Evolutionary conservation across 2,329 filamentous ascomycete species (phyloP).

Genomic region (Stenocarpella maydis): DNA sequence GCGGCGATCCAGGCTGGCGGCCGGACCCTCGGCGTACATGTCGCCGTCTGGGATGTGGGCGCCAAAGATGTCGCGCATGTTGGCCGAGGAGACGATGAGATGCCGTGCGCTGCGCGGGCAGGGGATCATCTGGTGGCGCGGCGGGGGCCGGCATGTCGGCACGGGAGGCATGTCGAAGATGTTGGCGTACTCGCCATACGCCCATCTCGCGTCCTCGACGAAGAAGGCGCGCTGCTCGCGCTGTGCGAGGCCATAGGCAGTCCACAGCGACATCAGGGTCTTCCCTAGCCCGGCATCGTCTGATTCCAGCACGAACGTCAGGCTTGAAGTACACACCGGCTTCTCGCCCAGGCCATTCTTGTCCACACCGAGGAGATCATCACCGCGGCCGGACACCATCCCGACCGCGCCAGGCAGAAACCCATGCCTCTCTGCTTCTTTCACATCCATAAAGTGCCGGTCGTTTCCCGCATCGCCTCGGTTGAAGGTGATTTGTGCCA

Average conservation of each 20-base stretch:
- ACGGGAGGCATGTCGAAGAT: slow-evolving; percentile 75
- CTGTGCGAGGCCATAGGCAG: slow-evolving; percentile 80
- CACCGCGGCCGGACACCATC: slow-evolving; percentile 43
- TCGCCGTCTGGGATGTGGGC: slow-evolving; percentile 42
- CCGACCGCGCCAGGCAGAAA: slow-evolving; percentile 61
- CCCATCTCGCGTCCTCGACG: slow-evolving; percentile 84
- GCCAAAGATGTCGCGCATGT: slow-evolving; percentile 70
- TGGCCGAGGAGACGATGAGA: slow-evolving; percentile 76
- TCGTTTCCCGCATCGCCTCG: slow-evolving; percentile 63
- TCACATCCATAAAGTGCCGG: slow-evolving; percentile 76
- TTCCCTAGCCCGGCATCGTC: slow-evolving; percentile 79
- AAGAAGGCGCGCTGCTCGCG: slow-evolving; percentile 81
- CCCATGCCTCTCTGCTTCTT: slow-evolving; percentile 72
- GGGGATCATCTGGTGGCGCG: slow-evolving; percentile 78
- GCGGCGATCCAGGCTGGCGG: slow-evolving; percentile 57
- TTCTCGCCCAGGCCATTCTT: slow-evolving; percentile 53
- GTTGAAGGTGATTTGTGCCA: slow-evolving; percentile 51
- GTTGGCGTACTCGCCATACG: slow-evolving; percentile 77
- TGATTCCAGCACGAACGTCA: slow-evolving; percentile 82
- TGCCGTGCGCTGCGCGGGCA: slow-evolving; percentile 81
- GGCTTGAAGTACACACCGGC: slow-evolving; percentile 71
- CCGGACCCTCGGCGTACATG: slow-evolving; percentile 61
- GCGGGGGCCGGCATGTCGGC: slow-evolving; percentile 74
- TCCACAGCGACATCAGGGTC: slow-evolving; percentile 82
- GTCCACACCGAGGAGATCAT: slow-evolving; percentile 57